A percentile compares a stretch with the other conserved stretches of the same genome.
Conservation (phyloP, 2,329 filamentous ascomycete genomes). For the Drechslerella coelobrocha region DNA sequence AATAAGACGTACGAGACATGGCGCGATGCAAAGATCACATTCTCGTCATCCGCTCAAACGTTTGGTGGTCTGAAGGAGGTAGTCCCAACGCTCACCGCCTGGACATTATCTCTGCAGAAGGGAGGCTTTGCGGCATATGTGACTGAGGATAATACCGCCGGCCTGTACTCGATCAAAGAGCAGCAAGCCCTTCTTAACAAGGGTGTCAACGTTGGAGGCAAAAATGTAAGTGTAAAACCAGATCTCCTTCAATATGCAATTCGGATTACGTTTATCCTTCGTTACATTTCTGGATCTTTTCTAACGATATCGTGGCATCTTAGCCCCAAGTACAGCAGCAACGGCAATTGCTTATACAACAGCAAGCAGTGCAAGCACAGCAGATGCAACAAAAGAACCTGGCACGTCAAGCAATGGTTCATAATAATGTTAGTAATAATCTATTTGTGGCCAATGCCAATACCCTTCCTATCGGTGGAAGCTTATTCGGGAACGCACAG, state of each 20-base stretch:
- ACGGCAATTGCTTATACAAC: conserved; percentile 2
- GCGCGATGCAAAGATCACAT: conserved; percentile 66
- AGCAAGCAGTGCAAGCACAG: conserved; percentile 12
- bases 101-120: conserved; percentile 64
- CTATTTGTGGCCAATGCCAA: too few species aligned
- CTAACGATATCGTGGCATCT: neutral
- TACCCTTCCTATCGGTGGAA: too few species aligned
- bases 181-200: conserved; percentile 38
- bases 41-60: conserved; percentile 70
- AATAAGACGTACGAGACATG: conserved; percentile 71
- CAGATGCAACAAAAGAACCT: conserved; percentile 15
- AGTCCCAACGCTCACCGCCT: conserved; percentile 65
- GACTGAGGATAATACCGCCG: conserved; percentile 23
- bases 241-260: too few species aligned
- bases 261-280: too few species aligned
- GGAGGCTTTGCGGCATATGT: neutral
- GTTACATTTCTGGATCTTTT: too few species aligned
- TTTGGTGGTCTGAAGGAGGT: conserved; percentile 66
- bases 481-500: too few species aligned
- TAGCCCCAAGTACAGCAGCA: conserved; percentile 15
- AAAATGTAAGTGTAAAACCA: conserved; percentile 11
- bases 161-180: conserved; percentile 43
- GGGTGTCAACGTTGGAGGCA: conserved; percentile 13
- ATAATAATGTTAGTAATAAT: too few species aligned
- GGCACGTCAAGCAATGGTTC: neutral